Percentiles rank a stretch among this genome's conserved stretches.
Evolutionary conservation across 1,139 yeast species (phyloP).

Genomic region (Taphrina populina): DNA sequence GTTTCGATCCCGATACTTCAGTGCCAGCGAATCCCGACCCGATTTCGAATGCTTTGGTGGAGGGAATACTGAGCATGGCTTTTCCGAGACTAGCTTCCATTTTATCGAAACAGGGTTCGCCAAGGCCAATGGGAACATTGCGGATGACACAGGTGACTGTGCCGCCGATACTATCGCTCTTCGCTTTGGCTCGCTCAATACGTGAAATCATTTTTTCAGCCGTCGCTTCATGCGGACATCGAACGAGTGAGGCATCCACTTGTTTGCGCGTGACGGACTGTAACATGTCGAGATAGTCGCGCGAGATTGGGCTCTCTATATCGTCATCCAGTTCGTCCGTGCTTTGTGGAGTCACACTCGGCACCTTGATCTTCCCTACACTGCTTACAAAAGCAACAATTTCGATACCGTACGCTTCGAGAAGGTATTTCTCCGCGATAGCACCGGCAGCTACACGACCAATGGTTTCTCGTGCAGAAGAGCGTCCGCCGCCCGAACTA

Average conservation of each 20-base stretch:
- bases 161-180: constrained; percentile 93
- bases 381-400: constrained; percentile 94
- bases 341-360: constrained; percentile 31
- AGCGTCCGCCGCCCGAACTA: constrained; percentile 94
- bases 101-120: constrained; percentile 97
- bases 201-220: constrained; percentile 80
- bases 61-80: constrained; percentile 96
- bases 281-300: constrained; percentile 63
- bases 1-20: constrained; percentile 84
- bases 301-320: constrained; percentile 66
- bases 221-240: constrained; percentile 80
- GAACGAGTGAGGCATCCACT: constrained; percentile 87
- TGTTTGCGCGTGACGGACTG: constrained; percentile 79
- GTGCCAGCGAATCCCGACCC: constrained; percentile 96
- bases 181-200: constrained; percentile 81
- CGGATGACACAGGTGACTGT: constrained; percentile 95
- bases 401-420: constrained; percentile 76
- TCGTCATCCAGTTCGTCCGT: constrained; percentile 46
- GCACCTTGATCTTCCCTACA: constrained; percentile 62
- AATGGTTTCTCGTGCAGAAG: constrained; percentile 95
- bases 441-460: constrained; percentile 99
- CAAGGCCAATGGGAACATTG: constrained; percentile 88
- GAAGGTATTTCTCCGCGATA: constrained; percentile 86
- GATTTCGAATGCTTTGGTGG: constrained; percentile 95
- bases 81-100: constrained; percentile 92